Conservation (phyloP, 139 green algal genomes). For the Microglena sp. region DNA sequence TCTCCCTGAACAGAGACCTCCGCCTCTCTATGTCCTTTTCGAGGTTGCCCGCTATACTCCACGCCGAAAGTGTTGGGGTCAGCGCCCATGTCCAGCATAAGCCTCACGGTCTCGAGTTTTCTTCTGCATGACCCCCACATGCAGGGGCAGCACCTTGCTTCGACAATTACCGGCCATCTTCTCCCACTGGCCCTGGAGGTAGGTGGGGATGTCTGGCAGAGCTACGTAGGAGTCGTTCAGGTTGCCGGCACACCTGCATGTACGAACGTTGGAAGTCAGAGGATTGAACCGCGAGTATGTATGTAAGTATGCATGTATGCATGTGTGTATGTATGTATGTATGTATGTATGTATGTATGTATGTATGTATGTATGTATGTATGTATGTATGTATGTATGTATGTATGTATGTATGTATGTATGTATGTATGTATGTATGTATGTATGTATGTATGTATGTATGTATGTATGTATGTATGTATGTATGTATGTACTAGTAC, state of each 20-base stretch:
- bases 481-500: background rate
- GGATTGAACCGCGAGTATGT: no score
- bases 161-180: slow-evolving; percentile 10
- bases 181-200: slow-evolving; percentile 19
- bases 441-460: background rate
- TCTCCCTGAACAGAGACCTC: background rate
- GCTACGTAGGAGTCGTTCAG: slow-evolving; percentile 15
- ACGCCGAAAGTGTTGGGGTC: slow-evolving; percentile 20
- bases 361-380: no score
- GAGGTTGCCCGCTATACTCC: slow-evolving; percentile 10
- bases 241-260: no score
- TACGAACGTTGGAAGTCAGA: no score
- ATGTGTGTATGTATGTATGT: no score
- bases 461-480: background rate
- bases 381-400: no score
- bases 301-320: no score
- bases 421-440: no score
- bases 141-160: slow-evolving; percentile 10
- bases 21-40: slow-evolving; percentile 1
- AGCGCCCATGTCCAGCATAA: slow-evolving; percentile 25
- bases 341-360: no score
- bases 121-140: slow-evolving; percentile 21
- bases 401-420: no score
- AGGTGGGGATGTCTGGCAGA: slow-evolving; percentile 25
- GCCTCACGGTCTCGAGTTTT: slow-evolving; percentile 16